Conservation (phyloP, 768 basidiomycete genomes). For the Coprinellus aureogranulatus region DNA sequence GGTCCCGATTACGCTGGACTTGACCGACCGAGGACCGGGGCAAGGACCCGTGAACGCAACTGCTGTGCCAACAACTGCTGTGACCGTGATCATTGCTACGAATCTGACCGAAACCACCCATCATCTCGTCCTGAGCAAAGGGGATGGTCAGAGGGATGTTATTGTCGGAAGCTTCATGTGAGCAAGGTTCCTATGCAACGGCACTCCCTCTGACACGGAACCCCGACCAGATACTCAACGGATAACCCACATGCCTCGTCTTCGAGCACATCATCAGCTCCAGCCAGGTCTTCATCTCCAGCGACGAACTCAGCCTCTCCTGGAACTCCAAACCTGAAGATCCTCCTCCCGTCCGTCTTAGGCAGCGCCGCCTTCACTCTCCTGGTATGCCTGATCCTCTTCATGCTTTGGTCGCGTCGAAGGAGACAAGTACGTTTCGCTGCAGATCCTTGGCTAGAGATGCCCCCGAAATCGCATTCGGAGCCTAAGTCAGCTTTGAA, state of each 20-base stretch:
- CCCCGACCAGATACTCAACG: not conserved
- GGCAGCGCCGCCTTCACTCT: not conserved
- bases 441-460: not conserved
- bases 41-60: not conserved
- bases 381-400: not conserved
- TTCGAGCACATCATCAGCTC: not conserved
- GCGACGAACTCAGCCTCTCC: not conserved
- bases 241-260: not conserved
- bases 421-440: not conserved
- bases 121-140: not conserved
- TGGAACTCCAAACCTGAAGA: not conserved
- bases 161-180: slow-evolving; percentile 6
- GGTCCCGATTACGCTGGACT: not conserved
- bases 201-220: not conserved
- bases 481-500: not conserved
- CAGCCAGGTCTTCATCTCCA: not conserved
- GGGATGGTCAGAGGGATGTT: not conserved
- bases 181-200: not conserved
- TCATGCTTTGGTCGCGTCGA: not conserved
- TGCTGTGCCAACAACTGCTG: not conserved
- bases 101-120: not conserved
- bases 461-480: not conserved
- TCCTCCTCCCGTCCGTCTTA: not conserved
- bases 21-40: not conserved
- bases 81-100: not conserved